phyloP scores from a whole-genome alignment of 1,139 yeast species.

The Geotrichum australiense region DNA sequence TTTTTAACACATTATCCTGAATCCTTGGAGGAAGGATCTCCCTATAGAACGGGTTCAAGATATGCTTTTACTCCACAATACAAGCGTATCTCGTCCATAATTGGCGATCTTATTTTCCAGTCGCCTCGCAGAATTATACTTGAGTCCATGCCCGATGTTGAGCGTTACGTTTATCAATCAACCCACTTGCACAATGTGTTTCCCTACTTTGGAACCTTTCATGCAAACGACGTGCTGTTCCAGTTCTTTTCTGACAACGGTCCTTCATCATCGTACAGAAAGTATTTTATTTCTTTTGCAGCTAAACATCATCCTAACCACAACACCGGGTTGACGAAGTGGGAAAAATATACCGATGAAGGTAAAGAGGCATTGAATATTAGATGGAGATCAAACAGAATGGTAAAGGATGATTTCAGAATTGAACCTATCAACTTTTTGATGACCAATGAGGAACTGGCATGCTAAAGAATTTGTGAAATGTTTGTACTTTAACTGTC shows the following conservation, averaged over 20 bases:
- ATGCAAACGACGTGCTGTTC: constrained; percentile 18
- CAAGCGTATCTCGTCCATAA: constrained; percentile 21
- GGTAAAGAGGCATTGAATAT: constrained; percentile 13
- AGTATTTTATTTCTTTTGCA: constrained; percentile 23
- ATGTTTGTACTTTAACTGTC: too few species aligned
- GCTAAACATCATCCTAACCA: constrained; percentile 19
- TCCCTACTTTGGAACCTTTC: constrained; percentile 23
- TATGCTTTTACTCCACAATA: constrained; percentile 19
- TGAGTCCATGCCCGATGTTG: background rate
- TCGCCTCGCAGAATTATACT: constrained; percentile 18
- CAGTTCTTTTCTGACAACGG: constrained; percentile 6
- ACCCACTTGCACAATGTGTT: constrained; percentile 16
- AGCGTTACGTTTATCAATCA: constrained; percentile 17
- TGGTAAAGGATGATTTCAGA: constrained; percentile 8
- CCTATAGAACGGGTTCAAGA: constrained; percentile 21
- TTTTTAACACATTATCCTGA: constrained; percentile 19
- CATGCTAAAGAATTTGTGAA: too few species aligned
- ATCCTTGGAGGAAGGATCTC: constrained; percentile 20
- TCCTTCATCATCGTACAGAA: constrained; percentile 16
- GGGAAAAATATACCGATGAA: constrained; percentile 36
- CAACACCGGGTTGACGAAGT: constrained; percentile 8
- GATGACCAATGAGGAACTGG: background rate
- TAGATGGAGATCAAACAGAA: background rate
- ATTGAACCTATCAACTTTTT: constrained; percentile 1
- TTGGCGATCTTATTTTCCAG: constrained; percentile 22